Percentiles rank a stretch among this genome's conserved stretches.
These are phyloP conservation scores for Ogataea nakhonphanomensis DNA, from an alignment of 805 yeast species.

Conservation along the genomic window DNA sequence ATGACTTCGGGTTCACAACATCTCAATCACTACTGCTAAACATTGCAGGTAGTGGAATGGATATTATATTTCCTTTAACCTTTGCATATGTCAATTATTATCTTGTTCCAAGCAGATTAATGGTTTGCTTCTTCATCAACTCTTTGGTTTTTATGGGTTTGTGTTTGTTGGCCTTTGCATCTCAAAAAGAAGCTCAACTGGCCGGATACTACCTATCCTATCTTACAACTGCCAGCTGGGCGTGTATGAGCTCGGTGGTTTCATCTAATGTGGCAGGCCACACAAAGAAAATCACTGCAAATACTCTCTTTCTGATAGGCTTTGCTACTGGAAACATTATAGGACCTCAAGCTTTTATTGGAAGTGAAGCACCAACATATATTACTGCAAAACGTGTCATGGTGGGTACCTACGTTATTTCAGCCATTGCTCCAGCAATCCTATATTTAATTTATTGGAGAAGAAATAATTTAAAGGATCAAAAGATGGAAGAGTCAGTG, in stretches of 20 bases:
- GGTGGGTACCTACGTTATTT: conserved; percentile 24
- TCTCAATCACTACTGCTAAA: conserved; percentile 32
- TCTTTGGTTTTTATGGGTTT: conserved; percentile 26
- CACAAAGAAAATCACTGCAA: conserved; percentile 50
- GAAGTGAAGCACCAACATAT: conserved; percentile 42
- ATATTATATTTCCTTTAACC: conserved; percentile 29
- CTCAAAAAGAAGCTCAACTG: conserved; percentile 23
- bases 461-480: conserved; percentile 40
- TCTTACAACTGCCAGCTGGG: conserved; percentile 24
- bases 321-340: conserved; percentile 36
- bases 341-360: conserved; percentile 52
- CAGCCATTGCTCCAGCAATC: conserved; percentile 10
- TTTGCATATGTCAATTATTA: conserved; percentile 29
- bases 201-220: conserved; percentile 24
- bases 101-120: conserved; percentile 23
- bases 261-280: conserved; percentile 54
- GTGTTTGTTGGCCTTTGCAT: conserved; percentile 33
- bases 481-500: conserved; percentile 13
- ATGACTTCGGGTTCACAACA: conserved; percentile 27
- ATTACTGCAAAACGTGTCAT: conserved; percentile 38
- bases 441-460: conserved; percentile 29
- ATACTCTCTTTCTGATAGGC: conserved; percentile 43
- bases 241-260: conserved; percentile 32
- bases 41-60: conserved; percentile 36
- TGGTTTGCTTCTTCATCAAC: conserved; percentile 23